Evolutionary conservation across 2,329 filamentous ascomycete genomes (phyloP).

Genomic region (Arthrinium phaeospermum): DNA sequence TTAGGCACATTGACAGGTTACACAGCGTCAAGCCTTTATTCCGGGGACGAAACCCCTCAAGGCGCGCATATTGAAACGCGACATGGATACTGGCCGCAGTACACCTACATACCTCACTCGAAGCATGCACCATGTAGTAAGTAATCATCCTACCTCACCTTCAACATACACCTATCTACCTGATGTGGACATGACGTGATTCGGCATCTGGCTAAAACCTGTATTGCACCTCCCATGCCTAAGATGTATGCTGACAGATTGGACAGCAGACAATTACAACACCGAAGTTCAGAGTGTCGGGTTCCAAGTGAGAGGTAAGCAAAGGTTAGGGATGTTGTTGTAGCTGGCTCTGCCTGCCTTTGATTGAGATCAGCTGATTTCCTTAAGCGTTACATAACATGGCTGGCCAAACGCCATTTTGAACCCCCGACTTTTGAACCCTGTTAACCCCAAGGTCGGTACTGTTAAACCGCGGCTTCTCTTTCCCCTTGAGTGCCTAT

Average conservation of each 20-base stretch:
- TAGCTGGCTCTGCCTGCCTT: background rate
- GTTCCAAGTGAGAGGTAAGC: background rate
- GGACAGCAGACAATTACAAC: background rate
- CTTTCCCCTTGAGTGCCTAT: background rate
- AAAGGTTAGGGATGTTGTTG: background rate
- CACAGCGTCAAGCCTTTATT: conserved; percentile 16
- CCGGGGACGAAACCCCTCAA: conserved; percentile 1
- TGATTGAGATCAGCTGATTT: background rate
- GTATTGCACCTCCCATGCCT: too few relatives aligned
- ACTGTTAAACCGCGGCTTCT: background rate
- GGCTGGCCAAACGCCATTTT: background rate
- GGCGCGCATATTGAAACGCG: background rate
- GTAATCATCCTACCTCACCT: too few relatives aligned
- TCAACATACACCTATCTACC: too few relatives aligned
- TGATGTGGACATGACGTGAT: too few relatives aligned
- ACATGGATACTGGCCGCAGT: background rate
- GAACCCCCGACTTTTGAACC: background rate
- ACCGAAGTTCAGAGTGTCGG: background rate
- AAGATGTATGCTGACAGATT: too few relatives aligned
- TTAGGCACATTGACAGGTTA: conserved; percentile 20
- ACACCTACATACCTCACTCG: background rate
- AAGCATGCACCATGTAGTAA: too few relatives aligned
- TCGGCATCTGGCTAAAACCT: too few relatives aligned
- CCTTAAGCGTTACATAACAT: background rate
- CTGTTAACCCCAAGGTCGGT: background rate